These are phyloP conservation scores for Pseudocercospora cruenta DNA, from an alignment of 2,329 filamentous ascomycete species.

Conservation along the genomic window DNA sequence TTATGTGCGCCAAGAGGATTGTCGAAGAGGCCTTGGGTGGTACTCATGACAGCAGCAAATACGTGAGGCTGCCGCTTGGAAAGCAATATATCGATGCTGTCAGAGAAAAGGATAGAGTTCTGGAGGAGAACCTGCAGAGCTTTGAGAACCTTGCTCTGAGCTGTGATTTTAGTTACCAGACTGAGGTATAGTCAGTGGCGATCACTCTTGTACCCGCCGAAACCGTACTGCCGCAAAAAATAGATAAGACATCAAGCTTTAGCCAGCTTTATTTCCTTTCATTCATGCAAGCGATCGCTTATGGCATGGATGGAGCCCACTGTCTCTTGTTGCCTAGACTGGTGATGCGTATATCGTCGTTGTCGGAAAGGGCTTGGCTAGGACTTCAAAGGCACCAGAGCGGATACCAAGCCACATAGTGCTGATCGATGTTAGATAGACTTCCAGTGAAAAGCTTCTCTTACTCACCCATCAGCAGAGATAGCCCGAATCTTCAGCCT, in stretches of 20 bases:
- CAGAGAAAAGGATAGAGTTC: not conserved
- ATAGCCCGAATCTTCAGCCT: not conserved
- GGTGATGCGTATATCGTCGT: no score
- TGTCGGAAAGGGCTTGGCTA: not conserved
- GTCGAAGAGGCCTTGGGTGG: not conserved
- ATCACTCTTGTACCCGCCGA: no score
- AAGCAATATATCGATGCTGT: slow-evolving; percentile 1
- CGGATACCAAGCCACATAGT: not conserved
- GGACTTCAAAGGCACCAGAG: not conserved
- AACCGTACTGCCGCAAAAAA: no score
- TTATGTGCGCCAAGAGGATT: not conserved
- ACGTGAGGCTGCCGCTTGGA: slow-evolving; percentile 2
- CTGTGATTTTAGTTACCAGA: slow-evolving; percentile 2
- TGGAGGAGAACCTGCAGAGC: not conserved
- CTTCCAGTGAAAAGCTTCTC: no score
- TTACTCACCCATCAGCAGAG: not conserved
- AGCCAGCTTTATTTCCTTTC: no score
- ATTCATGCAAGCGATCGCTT: no score
- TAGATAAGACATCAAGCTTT: no score
- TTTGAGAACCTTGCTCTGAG: not conserved
- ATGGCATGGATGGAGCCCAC: no score
- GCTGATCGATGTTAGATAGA: not conserved
- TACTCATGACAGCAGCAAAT: not conserved
- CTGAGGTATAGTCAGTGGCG: no score
- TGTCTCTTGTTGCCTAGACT: no score